Evolutionary conservation across 1,139 yeast genomes (phyloP), one percentile per base, ranked within the genome.

Genomic region (Saccharomyces hybrid): DNA sequence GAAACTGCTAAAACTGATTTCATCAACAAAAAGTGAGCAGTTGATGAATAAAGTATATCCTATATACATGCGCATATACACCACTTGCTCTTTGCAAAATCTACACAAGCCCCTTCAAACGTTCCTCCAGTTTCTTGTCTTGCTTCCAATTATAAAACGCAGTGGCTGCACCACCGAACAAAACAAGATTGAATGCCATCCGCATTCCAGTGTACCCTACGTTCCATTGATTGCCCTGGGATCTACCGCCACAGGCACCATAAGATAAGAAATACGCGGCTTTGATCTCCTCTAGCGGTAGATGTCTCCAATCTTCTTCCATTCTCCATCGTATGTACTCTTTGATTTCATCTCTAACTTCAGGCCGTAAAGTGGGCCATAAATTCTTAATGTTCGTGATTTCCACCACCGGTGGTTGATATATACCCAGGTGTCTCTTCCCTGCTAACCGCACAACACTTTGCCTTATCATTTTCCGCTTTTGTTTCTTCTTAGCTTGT

Each of bases 301-400:
- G 62, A 2, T 57, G 60, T 24, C 58, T 62, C 80, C 80, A 77
- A 55, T 70, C 67, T 16, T 71, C 77, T 27, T 75, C 70, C 75
- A 74, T 73, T 48, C 68, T 64, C 69, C 77, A 77, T 52, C 73
- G 75, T 19, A 77, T 61, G 58, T 75, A 77, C 53, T 74, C 73
- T 24, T 69, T 65, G n/a, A 77, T 66, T 58, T 75, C 79, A 50
- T 75, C 78, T 59, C 70, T 75, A 52, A 75, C 67, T 21, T 70
- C 68, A 12, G 68, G 67, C 44, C 73, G 71, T 71, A 75, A 63
- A 52, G 63, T 66, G 21, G 58, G 50, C 80, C 80, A 77, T 28
- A 73, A 57, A 9, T 48, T 42, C 2, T 58, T 51, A 9, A 65
- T 50, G 7, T 60, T 55, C 26, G 46, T 42, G 26, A 51, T 51